Percentiles rank a stretch among this genome's conserved stretches.
phyloP scores from a whole-genome alignment of 805 yeast genomes.

The Metschnikowia colocasiae region DNA sequence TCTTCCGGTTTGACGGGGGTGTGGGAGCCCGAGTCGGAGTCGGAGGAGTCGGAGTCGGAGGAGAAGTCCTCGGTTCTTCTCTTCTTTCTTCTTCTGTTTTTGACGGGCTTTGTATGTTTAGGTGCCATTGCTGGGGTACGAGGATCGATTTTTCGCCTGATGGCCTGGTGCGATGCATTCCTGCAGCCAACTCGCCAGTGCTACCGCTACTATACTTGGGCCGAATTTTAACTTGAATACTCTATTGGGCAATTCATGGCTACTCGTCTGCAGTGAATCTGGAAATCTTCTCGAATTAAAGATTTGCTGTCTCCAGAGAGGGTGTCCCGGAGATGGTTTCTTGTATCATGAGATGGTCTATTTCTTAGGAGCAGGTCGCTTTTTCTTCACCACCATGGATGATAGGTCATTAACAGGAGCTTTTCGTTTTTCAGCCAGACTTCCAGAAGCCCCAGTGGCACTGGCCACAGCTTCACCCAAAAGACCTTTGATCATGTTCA shows the following conservation, averaged over 20 bases:
- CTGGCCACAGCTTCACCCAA: conserved; percentile 43
- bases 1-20: background rate
- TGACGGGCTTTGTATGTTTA: conserved; percentile 9
- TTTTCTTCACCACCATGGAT: conserved; percentile 54
- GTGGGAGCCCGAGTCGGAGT: conserved; percentile 25
- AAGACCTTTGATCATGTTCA: conserved; percentile 53
- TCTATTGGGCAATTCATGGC: too few species aligned
- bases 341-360: background rate
- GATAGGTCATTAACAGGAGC: conserved; percentile 56
- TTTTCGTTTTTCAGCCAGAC: conserved; percentile 8
- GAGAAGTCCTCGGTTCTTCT: conserved; percentile 80
- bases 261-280: too few species aligned
- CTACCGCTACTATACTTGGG: background rate
- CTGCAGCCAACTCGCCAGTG: background rate
- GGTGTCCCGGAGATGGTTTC: too few species aligned
- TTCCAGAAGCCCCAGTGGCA: conserved; percentile 4
- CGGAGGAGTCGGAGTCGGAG: conserved; percentile 42
- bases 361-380: conserved; percentile 3
- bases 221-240: too few species aligned
- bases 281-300: too few species aligned
- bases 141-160: background rate
- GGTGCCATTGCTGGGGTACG: conserved; percentile 10
- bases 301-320: too few species aligned
- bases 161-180: conserved; percentile 1
- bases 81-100: conserved; percentile 60